Base-by-base conservation (phyloP, 2,329 filamentous ascomycete genomes). In the Fusarium xylarioides region DNA sequence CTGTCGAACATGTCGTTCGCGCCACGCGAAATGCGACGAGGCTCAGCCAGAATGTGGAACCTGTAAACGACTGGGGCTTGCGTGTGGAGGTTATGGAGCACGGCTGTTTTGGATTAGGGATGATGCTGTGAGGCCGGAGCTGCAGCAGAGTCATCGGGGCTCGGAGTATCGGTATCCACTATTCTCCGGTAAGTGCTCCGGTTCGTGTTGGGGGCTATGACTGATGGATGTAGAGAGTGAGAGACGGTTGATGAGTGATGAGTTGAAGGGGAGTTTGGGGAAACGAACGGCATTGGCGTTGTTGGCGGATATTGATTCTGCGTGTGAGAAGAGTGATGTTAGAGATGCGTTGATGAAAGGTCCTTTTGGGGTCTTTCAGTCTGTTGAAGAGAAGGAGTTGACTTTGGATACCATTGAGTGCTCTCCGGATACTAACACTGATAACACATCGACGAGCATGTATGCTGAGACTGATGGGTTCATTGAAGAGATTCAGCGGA, bases 1-100 rank as follows among this genome's bases (percentile, higher is more conserved):
- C 30, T 81, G 80, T 34, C 77, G 78, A 19, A 81, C 79, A 18
- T 81, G 80, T 67, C 75, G 80, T 23, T 80, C 73, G 58, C 81
- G 84, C 23, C 84, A 85, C 71, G 77, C 82, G 40, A 86, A 85
- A 75, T 86, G 84, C 68, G 84, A 86, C 61, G 83, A 85, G 66
- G 76, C 78, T 10, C 80, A 79, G 11, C 84, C 84, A 6, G 74
- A 74, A 34, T 86, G 84, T 70, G 74, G 75, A 5, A 80, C 79
- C 43, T 86, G 84, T 63, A 66, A 68, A 30, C 76, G 79, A 19
- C 74, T 81, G 21, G 80, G 80, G 2, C 61, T 85, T 2, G 30
- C 54, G 1, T 86, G 84, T 58, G 80, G 79, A 30, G 83, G 83
- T 0, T 86, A 86, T 60, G 80, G 81, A 37, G 82, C 81, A 12